Evolutionary conservation across 2,329 filamentous ascomycete genomes (phyloP).

Genomic region (Ophiocordyceps sinensis): DNA sequence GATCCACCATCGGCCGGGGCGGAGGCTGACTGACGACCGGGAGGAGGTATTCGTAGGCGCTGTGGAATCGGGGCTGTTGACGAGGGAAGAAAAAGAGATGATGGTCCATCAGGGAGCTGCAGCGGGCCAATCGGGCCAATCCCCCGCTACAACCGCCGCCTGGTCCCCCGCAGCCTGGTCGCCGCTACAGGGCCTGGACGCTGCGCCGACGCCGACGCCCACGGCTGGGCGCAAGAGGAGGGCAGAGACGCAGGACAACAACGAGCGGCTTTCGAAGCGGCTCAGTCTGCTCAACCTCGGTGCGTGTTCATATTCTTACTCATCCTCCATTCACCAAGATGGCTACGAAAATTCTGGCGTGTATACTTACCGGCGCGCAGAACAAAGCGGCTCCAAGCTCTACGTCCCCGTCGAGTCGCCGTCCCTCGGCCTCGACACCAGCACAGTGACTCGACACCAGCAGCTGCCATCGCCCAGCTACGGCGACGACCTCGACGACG

Average conservation of each 20-base stretch:
- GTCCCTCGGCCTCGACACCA: slow-evolving; percentile 4
- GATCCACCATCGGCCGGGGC: too few species aligned
- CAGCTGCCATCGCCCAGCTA: slow-evolving; percentile 3
- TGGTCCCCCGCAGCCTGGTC: neutral
- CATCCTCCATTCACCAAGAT: neutral
- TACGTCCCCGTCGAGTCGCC: slow-evolving; percentile 49
- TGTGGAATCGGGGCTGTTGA: neutral
- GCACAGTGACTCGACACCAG: neutral
- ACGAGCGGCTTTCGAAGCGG: slow-evolving; percentile 69
- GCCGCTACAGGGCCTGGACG: neutral
- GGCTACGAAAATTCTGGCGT: neutral
- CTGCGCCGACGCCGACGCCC: neutral
- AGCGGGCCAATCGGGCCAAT: neutral
- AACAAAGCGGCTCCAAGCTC: slow-evolving; percentile 47
- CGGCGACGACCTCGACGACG: slow-evolving; percentile 15
- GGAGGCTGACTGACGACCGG: too few species aligned
- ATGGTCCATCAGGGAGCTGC: neutral
- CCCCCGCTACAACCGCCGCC: neutral
- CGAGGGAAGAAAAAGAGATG: neutral
- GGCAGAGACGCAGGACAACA: slow-evolving; percentile 43
- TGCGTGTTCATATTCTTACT: slow-evolving; percentile 24
- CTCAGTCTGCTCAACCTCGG: slow-evolving; percentile 72
- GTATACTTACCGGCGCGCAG: slow-evolving; percentile 20
- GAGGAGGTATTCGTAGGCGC: neutral
- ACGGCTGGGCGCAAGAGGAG: slow-evolving; percentile 37